These are phyloP conservation scores for Pseudocercospora pini-densiflorae DNA, from an alignment of 2,329 filamentous ascomycete species.

Conservation along the genomic window DNA sequence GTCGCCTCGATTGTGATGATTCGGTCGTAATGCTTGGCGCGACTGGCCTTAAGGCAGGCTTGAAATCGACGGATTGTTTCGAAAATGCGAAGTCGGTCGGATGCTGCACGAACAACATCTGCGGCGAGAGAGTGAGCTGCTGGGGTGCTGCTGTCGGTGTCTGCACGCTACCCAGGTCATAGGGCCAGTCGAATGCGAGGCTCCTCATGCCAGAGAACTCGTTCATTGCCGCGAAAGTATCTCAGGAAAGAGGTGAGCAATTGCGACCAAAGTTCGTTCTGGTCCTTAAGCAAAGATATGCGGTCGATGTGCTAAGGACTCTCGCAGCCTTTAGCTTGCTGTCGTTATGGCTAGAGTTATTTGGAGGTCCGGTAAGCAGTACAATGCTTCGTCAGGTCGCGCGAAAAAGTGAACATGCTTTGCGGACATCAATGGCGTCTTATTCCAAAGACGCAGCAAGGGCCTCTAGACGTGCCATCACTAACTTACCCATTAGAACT, in stretches of 20 bases:
- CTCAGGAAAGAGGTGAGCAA: background rate
- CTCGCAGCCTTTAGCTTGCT: too few species aligned
- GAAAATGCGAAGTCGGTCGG: background rate
- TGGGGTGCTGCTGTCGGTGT: background rate
- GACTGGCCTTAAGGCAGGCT: slow-evolving; percentile 9
- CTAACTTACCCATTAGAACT: background rate
- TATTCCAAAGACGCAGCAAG: background rate
- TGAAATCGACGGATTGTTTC: slow-evolving; percentile 5
- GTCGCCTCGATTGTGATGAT: slow-evolving; percentile 11
- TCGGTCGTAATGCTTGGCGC: background rate
- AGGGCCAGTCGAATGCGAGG: background rate
- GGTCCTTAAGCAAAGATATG: background rate
- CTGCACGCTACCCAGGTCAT: background rate
- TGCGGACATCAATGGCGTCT: slow-evolving; percentile 3
- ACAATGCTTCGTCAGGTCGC: background rate
- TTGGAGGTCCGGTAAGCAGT: too few species aligned
- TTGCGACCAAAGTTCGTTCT: background rate
- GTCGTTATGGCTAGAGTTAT: too few species aligned
- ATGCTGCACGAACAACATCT: slow-evolving; percentile 10
- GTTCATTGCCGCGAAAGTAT: background rate
- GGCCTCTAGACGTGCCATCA: background rate
- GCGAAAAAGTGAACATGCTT: background rate
- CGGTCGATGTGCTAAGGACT: too few species aligned
- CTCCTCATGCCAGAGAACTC: background rate
- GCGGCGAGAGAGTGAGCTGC: slow-evolving; percentile 17